phyloP scores from a whole-genome alignment of 805 yeast genomes.

The Candida broadrunensis region DNA sequence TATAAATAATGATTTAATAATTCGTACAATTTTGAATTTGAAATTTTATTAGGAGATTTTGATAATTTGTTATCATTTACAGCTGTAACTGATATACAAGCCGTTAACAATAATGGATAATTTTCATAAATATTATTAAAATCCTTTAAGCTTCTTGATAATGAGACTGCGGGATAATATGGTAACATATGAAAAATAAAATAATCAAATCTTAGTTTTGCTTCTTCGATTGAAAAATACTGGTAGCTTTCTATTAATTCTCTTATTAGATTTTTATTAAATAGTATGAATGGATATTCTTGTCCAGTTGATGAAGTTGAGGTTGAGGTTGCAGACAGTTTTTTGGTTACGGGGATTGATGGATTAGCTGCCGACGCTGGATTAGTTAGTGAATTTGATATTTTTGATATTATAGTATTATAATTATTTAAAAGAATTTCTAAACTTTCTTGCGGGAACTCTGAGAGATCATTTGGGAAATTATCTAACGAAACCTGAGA shows the following conservation, averaged over 20 bases:
- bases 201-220: conserved; percentile 27
- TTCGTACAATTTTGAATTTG: conserved; percentile 36
- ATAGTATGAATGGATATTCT: conserved; percentile 15
- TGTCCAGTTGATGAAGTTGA: background rate
- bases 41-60: conserved; percentile 4
- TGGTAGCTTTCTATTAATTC: conserved; percentile 34
- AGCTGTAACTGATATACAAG: conserved; percentile 46
- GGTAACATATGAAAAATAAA: conserved; percentile 39
- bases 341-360: background rate
- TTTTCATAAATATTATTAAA: conserved; percentile 40
- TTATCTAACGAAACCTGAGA: background rate
- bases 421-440: background rate
- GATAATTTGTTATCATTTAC: conserved; percentile 32
- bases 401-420: background rate
- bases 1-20: conserved; percentile 44
- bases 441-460: background rate
- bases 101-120: conserved; percentile 42
- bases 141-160: conserved; percentile 31
- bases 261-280: conserved; percentile 16
- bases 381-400: background rate
- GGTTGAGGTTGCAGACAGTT: background rate
- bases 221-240: conserved; percentile 30
- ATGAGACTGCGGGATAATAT: conserved; percentile 48
- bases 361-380: background rate
- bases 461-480: background rate